Percentiles rank a stretch among this genome's conserved stretches.
These are phyloP conservation scores for Leishmania braziliensis DNA, from an alignment of 208 protist genomes.

Conservation along the genomic window DNA sequence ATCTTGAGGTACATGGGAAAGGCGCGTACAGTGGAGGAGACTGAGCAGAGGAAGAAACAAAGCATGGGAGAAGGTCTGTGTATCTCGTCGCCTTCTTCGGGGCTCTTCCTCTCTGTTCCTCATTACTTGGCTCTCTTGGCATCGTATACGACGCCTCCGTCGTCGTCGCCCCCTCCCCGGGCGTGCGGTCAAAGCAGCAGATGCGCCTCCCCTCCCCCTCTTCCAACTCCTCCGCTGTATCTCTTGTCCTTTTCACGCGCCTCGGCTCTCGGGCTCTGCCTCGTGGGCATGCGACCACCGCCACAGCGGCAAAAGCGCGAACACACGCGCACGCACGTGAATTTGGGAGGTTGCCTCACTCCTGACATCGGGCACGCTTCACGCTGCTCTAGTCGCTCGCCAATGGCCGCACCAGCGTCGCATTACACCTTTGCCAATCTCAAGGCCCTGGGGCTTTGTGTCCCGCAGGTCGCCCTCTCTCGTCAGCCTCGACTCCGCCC, in stretches of 20 bases:
- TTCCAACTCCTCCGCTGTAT: background rate
- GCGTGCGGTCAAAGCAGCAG: background rate
- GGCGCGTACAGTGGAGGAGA: background rate
- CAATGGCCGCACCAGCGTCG: slow-evolving; percentile 44
- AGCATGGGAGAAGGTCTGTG: background rate
- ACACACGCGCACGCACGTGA: background rate
- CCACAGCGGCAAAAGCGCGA: background rate
- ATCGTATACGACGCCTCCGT: background rate
- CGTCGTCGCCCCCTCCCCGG: background rate
- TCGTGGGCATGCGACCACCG: background rate
- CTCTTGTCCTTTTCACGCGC: background rate
- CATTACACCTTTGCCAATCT: slow-evolving; percentile 79
- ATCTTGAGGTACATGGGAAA: background rate
- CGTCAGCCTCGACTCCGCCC: slow-evolving; percentile 80
- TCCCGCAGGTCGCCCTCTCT: slow-evolving; percentile 76
- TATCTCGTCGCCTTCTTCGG: background rate
- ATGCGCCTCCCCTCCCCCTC: background rate
- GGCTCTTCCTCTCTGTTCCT: background rate
- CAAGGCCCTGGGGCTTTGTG: slow-evolving; percentile 58
- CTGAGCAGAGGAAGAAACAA: background rate
- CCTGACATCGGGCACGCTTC: background rate
- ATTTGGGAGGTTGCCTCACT: background rate
- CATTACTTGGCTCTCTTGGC: background rate
- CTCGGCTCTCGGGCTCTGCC: background rate
- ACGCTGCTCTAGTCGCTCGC: background rate